Evolutionary conservation across 2,329 filamentous ascomycete species (phyloP), one percentile per base, ranked within the genome.

Genomic region (Madurella mycetomatis): DNA sequence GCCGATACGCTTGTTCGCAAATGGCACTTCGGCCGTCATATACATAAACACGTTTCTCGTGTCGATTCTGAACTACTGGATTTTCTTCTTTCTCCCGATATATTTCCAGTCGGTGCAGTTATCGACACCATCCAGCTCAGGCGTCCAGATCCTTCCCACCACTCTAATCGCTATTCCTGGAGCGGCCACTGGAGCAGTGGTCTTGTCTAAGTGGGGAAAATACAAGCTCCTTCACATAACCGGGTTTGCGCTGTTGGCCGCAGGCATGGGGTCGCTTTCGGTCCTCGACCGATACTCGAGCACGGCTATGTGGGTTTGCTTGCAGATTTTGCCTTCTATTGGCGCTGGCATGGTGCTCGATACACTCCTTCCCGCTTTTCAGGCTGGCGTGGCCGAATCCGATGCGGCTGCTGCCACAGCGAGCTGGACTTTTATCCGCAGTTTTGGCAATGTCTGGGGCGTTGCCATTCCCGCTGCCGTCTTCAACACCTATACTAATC

Each of bases 391-490:
- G 0, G 41, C 60, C 2, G 72, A 74, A 13, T 54, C 55, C 1
- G 70, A 76, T 41, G 61, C 65, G 0, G 69, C 70, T 1, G 53
- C 66, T 2, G 69, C 73, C 0, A 72, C 71, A 1, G 69, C 66
- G 0, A 70, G 72, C 47, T 76, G 69, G 65, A 59, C 65, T 0
- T 80, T 80, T 55, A 65, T 74, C 54, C 69, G 76, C 11, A 69
- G 63, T 34, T 72, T 80, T 17, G 77, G 77, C 1, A 65, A 68
- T n/a, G 70, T 74, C 4, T 73, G 77, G 62, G 77, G 76, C 9
- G 69, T 76, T 0, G 67, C 74, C 0, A 71, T 81, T 19, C 70
- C 73, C 0, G 69, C 68, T 1, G 66, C 70, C 4, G 66, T 77
- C 31, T 78, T 74, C 60, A 61, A 53, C 47, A 58, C 25, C 25